phyloP scores from a whole-genome alignment of 495 filamentous ascomycete genomes.

The Neurospora sp. region DNA sequence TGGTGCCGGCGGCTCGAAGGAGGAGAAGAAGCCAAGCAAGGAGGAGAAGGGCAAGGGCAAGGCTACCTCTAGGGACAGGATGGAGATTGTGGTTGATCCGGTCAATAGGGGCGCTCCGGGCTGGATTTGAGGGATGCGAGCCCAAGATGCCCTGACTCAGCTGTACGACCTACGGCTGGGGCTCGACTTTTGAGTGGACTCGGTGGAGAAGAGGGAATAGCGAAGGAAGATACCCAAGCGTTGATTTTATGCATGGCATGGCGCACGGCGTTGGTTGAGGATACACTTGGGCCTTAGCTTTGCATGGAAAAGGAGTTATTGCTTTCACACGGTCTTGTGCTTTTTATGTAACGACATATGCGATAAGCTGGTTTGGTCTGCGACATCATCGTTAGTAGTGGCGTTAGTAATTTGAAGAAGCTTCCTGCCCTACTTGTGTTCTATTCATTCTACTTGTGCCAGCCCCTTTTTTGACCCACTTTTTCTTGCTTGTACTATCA shows the following conservation, averaged over 20 bases:
- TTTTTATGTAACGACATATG: background rate
- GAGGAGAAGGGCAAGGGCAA: background rate
- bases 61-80: background rate
- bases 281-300: background rate
- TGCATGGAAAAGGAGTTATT: background rate
- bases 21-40: background rate
- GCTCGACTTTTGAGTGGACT: background rate
- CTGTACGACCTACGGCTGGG: background rate
- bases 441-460: background rate
- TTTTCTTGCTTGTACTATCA: background rate
- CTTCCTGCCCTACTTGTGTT: background rate
- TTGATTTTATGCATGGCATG: background rate
- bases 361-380: background rate
- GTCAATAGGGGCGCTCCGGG: background rate
- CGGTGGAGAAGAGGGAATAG: background rate
- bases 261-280: background rate
- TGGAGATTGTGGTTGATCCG: background rate
- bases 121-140: background rate
- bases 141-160: background rate
- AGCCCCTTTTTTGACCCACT: background rate
- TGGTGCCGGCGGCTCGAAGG: background rate
- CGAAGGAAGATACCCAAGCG: background rate
- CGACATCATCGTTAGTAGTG: background rate
- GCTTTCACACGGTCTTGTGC: background rate
- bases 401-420: background rate